These are phyloP conservation scores for Myxozyma neotropica DNA, from an alignment of 805 yeast species.

Conservation along the genomic window DNA sequence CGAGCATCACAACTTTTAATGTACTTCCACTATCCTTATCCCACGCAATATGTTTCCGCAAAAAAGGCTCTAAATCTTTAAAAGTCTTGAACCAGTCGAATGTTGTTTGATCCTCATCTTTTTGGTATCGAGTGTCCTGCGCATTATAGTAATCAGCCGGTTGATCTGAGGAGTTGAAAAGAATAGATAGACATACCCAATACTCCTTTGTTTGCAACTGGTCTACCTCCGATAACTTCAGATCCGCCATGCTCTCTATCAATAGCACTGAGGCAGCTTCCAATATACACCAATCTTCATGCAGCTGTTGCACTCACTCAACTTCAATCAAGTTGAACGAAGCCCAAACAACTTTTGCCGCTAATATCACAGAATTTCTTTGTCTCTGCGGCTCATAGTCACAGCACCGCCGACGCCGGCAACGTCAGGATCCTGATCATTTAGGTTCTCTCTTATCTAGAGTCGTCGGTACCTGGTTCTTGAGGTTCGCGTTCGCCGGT, in stretches of 20 bases:
- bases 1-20: conserved; percentile 35
- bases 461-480: conserved; percentile 1
- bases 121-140: conserved; percentile 35
- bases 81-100: conserved; percentile 40
- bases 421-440: not conserved
- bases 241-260: conserved; percentile 36
- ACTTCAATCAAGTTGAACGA: too few species aligned
- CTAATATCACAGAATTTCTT: too few species aligned
- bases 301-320: not conserved
- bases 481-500: not conserved
- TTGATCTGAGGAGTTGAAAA: too few species aligned
- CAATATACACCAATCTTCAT: too few species aligned
- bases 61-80: conserved; percentile 32
- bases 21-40: not conserved
- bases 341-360: too few species aligned
- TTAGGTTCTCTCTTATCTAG: not conserved
- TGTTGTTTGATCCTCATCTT: conserved; percentile 27
- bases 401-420: too few species aligned
- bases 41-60: conserved; percentile 27
- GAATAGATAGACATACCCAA: conserved; percentile 31
- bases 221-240: conserved; percentile 35
- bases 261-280: too few species aligned
- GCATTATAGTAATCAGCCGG: too few species aligned
- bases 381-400: too few species aligned
- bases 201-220: conserved; percentile 36